Base-by-base conservation (phyloP, 2,329 filamentous ascomycete genomes). In the Xylogone sp. region DNA sequence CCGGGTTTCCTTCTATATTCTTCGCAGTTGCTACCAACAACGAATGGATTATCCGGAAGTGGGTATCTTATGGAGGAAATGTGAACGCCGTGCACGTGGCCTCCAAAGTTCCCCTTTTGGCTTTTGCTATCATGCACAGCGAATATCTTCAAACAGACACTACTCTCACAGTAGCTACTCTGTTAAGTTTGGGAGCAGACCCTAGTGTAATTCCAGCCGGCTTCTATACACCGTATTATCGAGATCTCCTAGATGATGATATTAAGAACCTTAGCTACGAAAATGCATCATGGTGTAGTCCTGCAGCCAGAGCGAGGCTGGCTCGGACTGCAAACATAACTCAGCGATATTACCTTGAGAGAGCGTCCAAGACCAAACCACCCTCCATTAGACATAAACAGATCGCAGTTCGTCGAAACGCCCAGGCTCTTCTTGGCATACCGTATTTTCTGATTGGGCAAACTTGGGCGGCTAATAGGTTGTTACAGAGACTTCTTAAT, bases 401-500 rank as follows among this genome's bases (percentile, higher is more conserved):
- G 48, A 50, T 69, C 1, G 64, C 66, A 1, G 45, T 49, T 2
- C 56, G 46, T 2, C 50, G 57, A 21, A 57, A 59, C 4, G 62
- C 63, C 7, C 51, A 61, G 24, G 52, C 61, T 0, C 51, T 72
- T 1, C 58, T 71, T 18, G 65, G 61, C 3, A 56, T 70, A 9
- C 60, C 63, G 1, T 68, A 70, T 51, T 67, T 67, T 43, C 52
- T 71, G 3, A 65, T 71, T 29, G 67, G 70, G 9, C 69, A 72
- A 49, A 53, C 52, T 4, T 24, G 55, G 8, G 68, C 69, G 6
- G 57, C 63, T 0, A 56, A 59, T 3, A 42, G 55, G 12, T 47
- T 69, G 1, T 39, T 61, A 19, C 45, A 60, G 20, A 60, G 61
- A 18, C 48, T 70, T 6, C 60, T 68, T 20, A 64, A 60, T 5